These are phyloP conservation scores for Boletus sp. DNA, from an alignment of 1,284 basidiomycete genomes.

Conservation along the genomic window DNA sequence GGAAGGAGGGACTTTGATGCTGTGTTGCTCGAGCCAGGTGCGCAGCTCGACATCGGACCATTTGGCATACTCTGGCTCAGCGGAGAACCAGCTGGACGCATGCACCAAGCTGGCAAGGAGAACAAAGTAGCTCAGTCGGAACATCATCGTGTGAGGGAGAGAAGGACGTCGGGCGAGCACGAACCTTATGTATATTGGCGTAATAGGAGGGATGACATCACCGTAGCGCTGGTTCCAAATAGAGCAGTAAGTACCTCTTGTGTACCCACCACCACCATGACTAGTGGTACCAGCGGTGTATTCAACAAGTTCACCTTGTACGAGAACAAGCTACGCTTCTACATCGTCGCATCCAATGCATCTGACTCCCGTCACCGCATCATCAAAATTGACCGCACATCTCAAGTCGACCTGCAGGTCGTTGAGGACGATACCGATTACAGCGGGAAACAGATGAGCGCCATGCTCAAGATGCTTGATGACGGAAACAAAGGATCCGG, in stretches of 20 bases:
- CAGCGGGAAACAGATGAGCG: conserved; percentile 82
- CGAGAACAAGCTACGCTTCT: conserved; percentile 85
- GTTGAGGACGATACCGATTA: conserved; percentile 88
- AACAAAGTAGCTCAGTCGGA: conserved; percentile 11
- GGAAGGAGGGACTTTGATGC: conserved; percentile 54
- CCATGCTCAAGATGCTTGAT: conserved; percentile 90
- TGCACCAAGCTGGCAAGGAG: conserved; percentile 17
- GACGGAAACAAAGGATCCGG: conserved; percentile 89
- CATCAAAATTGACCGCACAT: conserved; percentile 87
- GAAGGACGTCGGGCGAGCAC: not conserved
- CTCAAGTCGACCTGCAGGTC: conserved; percentile 67
- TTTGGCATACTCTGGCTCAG: conserved; percentile 46
- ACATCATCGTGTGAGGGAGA: conserved; percentile 1
- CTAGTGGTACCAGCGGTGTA: conserved; percentile 19
- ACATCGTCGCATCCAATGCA: conserved; percentile 83
- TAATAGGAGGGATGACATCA: conserved; percentile 28
- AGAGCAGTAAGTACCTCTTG: not conserved
- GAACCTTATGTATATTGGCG: not conserved
- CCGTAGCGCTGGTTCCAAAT: conserved; percentile 4
- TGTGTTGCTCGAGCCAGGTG: conserved; percentile 70
- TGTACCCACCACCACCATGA: not conserved
- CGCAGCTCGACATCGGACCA: conserved; percentile 66
- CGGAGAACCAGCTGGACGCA: conserved; percentile 30
- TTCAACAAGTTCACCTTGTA: conserved; percentile 91
- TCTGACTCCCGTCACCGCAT: conserved; percentile 84